These are phyloP conservation scores for Trichoderma harzianum DNA, from an alignment of 2,329 filamentous ascomycete genomes.

Conservation along the genomic window DNA sequence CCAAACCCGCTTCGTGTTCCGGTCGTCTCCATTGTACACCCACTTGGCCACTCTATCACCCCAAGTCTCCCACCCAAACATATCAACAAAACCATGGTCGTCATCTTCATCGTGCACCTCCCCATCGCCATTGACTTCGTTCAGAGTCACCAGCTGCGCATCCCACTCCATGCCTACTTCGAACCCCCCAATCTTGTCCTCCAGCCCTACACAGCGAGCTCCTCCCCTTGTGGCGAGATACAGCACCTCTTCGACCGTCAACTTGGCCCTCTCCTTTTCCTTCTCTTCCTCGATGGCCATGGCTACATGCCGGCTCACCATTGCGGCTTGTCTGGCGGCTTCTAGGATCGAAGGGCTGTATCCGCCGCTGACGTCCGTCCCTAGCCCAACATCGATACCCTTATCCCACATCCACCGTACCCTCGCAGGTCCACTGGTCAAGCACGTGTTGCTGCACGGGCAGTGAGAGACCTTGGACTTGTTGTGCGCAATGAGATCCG, in stretches of 20 bases:
- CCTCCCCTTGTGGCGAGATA: constrained; percentile 88
- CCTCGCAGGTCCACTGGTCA: constrained; percentile 74
- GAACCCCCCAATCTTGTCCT: constrained; percentile 71
- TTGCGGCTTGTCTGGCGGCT: constrained; percentile 73
- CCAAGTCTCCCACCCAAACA: constrained; percentile 93
- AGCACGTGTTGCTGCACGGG: constrained; percentile 77
- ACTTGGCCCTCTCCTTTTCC: constrained; percentile 53
- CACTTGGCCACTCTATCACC: constrained; percentile 86
- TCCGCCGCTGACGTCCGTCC: constrained; percentile 87
- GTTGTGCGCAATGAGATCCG: constrained; percentile 57
- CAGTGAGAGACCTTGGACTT: constrained; percentile 76
- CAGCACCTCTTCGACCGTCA: constrained; percentile 81
- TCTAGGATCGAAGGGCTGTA: constrained; percentile 80
- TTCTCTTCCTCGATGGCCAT: constrained; percentile 39
- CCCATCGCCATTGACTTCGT: constrained; percentile 35
- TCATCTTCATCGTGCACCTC: constrained; percentile 22
- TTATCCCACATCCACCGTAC: constrained; percentile 71
- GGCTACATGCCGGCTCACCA: constrained; percentile 71
- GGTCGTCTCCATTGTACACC: constrained; percentile 89
- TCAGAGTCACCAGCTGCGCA: constrained; percentile 74
- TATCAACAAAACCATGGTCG: constrained; percentile 66
- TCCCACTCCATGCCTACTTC: constrained; percentile 87
- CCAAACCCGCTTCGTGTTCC: constrained; percentile 88
- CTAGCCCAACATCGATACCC: constrained; percentile 77
- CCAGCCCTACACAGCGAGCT: constrained; percentile 74